Evolutionary conservation across 2,329 filamentous ascomycete species (phyloP), one percentile per base, ranked within the genome.

Genomic region (Xylaria digitata): DNA sequence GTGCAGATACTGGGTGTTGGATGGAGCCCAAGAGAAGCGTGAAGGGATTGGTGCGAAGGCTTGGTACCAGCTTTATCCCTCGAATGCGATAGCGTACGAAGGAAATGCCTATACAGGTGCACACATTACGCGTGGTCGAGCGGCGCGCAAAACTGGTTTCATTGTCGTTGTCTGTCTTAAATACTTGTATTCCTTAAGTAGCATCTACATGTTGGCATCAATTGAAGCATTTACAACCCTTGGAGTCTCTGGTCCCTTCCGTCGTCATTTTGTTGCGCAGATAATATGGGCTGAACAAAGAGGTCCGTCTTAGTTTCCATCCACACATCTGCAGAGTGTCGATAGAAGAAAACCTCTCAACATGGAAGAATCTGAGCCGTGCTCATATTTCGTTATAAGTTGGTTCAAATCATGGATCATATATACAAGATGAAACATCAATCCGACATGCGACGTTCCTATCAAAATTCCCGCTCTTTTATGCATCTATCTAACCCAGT

Each of bases 101-200:
- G 37, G 23, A 32, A 42, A 37, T 34, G 26, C 26, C 52, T 53
- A 45, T 50, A 42, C 53, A 58, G 21, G 15, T 50, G 58, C 32
- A 53, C 57, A 40, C 52, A 65, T 26, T 65, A 32, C 46, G 55
- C 63, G 46, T 61, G 45, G 57, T 13, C 45, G 19, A 57, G 49
- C 43, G 56, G 56, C 43, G 56, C 55, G 49, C 32, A 45, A 49
- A 34, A 9, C 9, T 19, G 53, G 23, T 49, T 46, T 54, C 23
- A 43, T 55, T 45, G 23, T 55, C 49, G 49, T 30, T 49, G n/a
- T 54, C 26, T 54, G 56, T 64, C 37, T 64, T 64, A 42, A 60
- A 19, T 50, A 67, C 26, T 69, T 70, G 68, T 70, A 73, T 74
- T 56, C 61, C 58, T 56, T 73, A 70, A 45, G 61, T 71, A 74